Base-by-base conservation (phyloP, 805 yeast genomes). In the Metschnikowia similis region DNA sequence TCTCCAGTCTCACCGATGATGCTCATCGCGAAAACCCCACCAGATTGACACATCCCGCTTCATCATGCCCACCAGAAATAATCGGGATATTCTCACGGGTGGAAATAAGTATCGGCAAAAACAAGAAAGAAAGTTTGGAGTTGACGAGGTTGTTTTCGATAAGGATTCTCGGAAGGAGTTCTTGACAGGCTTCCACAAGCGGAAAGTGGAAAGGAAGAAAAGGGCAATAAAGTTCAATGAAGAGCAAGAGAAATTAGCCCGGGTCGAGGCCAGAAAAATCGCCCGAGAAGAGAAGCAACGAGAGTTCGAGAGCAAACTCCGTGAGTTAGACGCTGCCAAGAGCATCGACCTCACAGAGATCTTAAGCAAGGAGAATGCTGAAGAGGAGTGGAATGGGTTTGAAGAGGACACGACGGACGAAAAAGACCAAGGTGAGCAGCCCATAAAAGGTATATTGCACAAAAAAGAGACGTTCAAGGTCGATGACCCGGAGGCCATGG, bases 141-240 rank as follows among this genome's bases (percentile, higher is more conserved):
- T 88, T 2, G 91, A 81, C 28, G 97, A 89, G 65, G 95, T 94
- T 29, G 82, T 80, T 1, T 94, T 90, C 65, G 94, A 94, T 67
- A 81, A 82, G 55, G 87, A 79, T 16, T 79, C 86, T n/a, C 72
- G 97, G 64, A 70, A 76, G 66, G 96, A 92, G 53, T 92, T 83
- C 66, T 71, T 92, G 57, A 92, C 97, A 2, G 99, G 99, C 37
- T 92, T 92, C 67, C 98, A 94, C 67, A 92, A 92, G 70, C 80
- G 99, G 62, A 92, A 92, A 65, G 65, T 92, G 14, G 87, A 87
- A 62, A 79, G 98, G 66, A 87, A 87, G 69, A 91, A 89, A 70
- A 83, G 85, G 56, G 98, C 97, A 0, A 83, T 81, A 57, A 88
- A 80, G 52, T 83, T 75, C 59, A 80, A 80, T 45, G 83, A 85